Evolutionary conservation across 2,329 filamentous ascomycete species (phyloP), one percentile per base, ranked within the genome.

Genomic region (Colletotrichum camelliae): DNA sequence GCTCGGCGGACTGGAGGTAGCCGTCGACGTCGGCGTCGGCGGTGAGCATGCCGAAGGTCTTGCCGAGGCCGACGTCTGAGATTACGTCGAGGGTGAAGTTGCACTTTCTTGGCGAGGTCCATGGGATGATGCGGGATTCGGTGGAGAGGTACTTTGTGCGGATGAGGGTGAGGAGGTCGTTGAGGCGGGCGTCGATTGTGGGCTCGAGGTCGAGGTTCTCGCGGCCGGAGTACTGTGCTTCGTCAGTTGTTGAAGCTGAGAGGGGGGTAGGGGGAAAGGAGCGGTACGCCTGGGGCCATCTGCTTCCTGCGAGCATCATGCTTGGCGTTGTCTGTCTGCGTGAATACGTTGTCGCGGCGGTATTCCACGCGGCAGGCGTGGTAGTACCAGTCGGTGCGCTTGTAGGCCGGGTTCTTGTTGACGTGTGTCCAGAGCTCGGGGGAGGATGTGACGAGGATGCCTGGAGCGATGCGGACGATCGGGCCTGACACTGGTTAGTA

Each of bases 71-170:
- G 18, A 91, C 81, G 29, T 85, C 83, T 58, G 86, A 88, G 74
- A 91, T 89, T 10, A 90, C 87, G 77, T 91, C 90, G 2, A 91
- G 81, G 0, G 89, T 88, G 72, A 91, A 88, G 80, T 84, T 89
- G 86, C 0, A 87, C 81, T 70, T 88, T 88, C 18, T 82, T 79
- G 10, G 86, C 87, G 9, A 91, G 79, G 73, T 91, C 88, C 79
- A 90, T 84, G 0, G 81, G 7, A 79, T 77, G 12, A 81, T 77
- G 1, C 75, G 73, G 7, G 65, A 21, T 1, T 82, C 77, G 7
- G 77, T 81, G 0, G 85, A 86, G 4, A 86, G 77, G 70, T 90
- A 91, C 57, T 86, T 87, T 4, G 77, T 78, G 31, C 83, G 82
- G 31, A 91, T 83, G 3, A 91, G 84, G 3, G 81, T 39, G 13